phyloP scores from a whole-genome alignment of 2,329 filamentous ascomycete genomes.

The Paracamarosporium sp. region DNA sequence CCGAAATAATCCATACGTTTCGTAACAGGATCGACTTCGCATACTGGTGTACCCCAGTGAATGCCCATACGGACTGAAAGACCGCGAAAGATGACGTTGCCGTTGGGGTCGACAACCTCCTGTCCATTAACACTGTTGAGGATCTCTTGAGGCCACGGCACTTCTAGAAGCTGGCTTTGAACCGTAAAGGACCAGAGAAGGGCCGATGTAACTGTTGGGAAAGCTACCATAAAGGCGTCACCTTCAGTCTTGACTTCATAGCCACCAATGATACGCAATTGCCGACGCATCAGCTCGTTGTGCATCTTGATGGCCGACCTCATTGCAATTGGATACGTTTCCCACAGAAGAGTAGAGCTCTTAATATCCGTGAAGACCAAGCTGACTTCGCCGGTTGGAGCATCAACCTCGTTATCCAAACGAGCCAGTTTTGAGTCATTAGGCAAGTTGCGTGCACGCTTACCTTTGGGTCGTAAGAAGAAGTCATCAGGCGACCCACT shows the following conservation, averaged over 20 bases:
- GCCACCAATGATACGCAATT: constrained; percentile 90
- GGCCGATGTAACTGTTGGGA: constrained; percentile 93
- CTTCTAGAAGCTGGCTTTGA: constrained; percentile 84
- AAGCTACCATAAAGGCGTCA: constrained; percentile 99
- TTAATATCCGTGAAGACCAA: constrained; percentile 99
- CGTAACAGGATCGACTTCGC: constrained; percentile 94
- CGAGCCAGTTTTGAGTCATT: constrained; percentile 86
- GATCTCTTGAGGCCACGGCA: constrained; percentile 92
- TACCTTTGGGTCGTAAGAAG: constrained; percentile 68
- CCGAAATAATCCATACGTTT: constrained; percentile 99
- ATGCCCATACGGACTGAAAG: constrained; percentile 97
- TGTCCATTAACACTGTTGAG: constrained; percentile 85
- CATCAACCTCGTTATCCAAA: constrained; percentile 87
- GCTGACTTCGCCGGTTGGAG: constrained; percentile 86
- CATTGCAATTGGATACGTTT: constrained; percentile 94
- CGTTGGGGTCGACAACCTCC: constrained; percentile 81
- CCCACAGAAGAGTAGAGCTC: constrained; percentile 95
- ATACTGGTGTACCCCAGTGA: constrained; percentile 93
- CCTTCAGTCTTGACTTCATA: constrained; percentile 99
- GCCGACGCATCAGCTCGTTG: constrained; percentile 94
- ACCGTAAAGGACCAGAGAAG: constrained; percentile 96
- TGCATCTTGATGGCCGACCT: constrained; percentile 95
- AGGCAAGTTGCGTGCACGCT: constrained; percentile 62
- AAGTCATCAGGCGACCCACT: constrained; percentile 76
- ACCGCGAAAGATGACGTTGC: constrained; percentile 89